Evolutionary conservation across 495 filamentous ascomycete species (phyloP), one percentile per base, ranked within the genome.

Genomic region (Baudoinia panamericana): DNA sequence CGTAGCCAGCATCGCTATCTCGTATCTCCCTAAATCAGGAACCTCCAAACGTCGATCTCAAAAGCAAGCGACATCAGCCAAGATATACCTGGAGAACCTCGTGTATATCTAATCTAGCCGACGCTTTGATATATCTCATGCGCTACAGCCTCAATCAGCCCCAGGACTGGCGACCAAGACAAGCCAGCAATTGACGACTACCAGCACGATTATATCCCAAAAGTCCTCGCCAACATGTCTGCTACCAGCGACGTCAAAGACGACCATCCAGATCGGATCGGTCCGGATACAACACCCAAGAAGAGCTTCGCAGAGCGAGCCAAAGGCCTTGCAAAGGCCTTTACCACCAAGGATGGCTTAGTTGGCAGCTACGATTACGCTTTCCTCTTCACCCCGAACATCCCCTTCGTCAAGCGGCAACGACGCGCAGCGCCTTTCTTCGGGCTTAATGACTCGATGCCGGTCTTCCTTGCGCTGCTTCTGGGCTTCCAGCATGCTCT

Each of bases 281-380:
- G 50, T 6, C 57, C 57, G 1, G 45, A 47, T 40, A 39, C 36
- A n/a, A 32, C 9, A 20, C 55, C 39, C 10, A 53, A 51, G 39
- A 37, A 41, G 13, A 53, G 32, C 15, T 48, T 50, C 25, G 32
- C 21, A 19, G 51, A 50, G 15, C 56, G 49, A 35, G 39, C 21
- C 22, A 36, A 51, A 22, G 32, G 56, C 16, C 24, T 52, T 15
- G 35, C 41, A 4, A 51, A 49, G 24, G 55, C 57, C 10, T 43
- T 60, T 36, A 60, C 56, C 10, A 58, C 56, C 11, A 56, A 46
- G 49, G 75, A 85, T 0, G 85, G 86, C 7, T 67, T 93, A 21
- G 56, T 94, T 45, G 86, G 86, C 23, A 66, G 76, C 48, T 94
- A 93, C 56, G 83, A 93, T 64, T 93, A 93, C 72, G 76, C 62